Evolutionary conservation across 2,329 filamentous ascomycete genomes (phyloP).

Genomic region (Fusarium sp.): DNA sequence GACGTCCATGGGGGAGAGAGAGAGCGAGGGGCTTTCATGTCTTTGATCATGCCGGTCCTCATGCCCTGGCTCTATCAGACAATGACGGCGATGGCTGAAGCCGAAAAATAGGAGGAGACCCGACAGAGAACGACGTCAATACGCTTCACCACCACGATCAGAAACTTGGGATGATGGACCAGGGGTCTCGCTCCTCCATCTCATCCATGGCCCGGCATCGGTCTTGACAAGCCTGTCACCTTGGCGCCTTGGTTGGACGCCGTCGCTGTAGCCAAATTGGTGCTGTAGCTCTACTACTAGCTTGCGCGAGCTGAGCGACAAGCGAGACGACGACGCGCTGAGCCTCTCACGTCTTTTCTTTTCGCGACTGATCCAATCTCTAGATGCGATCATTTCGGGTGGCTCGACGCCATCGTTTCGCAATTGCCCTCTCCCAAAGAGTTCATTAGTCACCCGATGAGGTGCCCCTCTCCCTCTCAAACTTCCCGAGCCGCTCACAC

Average conservation of each 20-base stretch:
- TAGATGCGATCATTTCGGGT: constrained; percentile 4
- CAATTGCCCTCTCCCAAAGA: constrained; percentile 2
- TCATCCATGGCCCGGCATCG: constrained; percentile 13
- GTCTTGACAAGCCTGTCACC: constrained; percentile 28
- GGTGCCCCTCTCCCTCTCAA: background rate
- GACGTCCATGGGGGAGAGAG: constrained; percentile 11
- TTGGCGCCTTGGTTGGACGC: constrained; percentile 39
- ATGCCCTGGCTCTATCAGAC: background rate
- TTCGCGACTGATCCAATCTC: background rate
- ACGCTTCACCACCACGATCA: constrained; percentile 20
- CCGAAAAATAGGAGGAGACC: background rate
- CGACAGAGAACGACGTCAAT: constrained; percentile 6
- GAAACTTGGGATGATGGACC: constrained; percentile 33
- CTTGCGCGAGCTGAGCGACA: constrained; percentile 9
- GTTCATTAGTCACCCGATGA: background rate
- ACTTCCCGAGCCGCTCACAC: background rate
- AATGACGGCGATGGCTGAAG: constrained; percentile 14
- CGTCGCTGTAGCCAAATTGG: constrained; percentile 2
- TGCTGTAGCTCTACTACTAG: constrained; percentile 1
- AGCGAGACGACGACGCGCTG: background rate
- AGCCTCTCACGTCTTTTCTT: constrained; percentile 1
- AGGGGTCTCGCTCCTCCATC: constrained; percentile 18
- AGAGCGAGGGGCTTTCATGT: constrained; percentile 10
- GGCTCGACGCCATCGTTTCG: constrained; percentile 33
- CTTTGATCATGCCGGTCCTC: constrained; percentile 9